A percentile compares a stretch with the other conserved stretches of the same genome.
Conservation (phyloP, 2,329 filamentous ascomycete genomes). For the Pseudocercospora fuligena region DNA sequence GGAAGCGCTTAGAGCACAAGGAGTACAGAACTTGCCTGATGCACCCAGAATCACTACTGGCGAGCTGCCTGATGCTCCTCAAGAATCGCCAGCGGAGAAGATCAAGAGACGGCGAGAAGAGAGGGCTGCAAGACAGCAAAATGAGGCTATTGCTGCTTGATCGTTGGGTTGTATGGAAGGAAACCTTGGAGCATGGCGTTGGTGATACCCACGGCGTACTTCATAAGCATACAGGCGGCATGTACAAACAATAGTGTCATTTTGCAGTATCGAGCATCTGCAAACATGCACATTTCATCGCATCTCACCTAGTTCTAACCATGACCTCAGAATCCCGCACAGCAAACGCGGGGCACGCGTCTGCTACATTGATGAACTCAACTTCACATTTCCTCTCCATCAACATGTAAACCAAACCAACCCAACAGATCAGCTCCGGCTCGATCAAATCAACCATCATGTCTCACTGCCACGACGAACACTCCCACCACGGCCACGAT, state of each 20-base stretch:
- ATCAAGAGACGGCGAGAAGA: constrained; percentile 36
- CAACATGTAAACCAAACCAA: constrained; percentile 15
- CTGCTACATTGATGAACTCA: constrained; percentile 6
- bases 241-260: no score
- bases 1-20: constrained; percentile 53
- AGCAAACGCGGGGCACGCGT: not conserved
- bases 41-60: constrained; percentile 41
- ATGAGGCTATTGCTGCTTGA: constrained; percentile 36
- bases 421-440: constrained; percentile 15
- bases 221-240: not conserved
- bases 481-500: constrained; percentile 49
- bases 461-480: constrained; percentile 56
- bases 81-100: constrained; percentile 35
- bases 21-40: constrained; percentile 43
- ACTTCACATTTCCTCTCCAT: not conserved
- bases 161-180: not conserved
- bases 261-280: no score
- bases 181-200: constrained; percentile 12
- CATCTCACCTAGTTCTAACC: no score
- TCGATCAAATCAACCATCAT: constrained; percentile 33
- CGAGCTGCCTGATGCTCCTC: constrained; percentile 41
- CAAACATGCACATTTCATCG: no score
- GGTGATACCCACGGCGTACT: constrained; percentile 13
- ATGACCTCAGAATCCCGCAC: no score
- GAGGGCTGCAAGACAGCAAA: constrained; percentile 28